Conservation (phyloP, 2,329 filamentous ascomycete species). For the Stagonosporopsis chrysanthemi region DNA sequence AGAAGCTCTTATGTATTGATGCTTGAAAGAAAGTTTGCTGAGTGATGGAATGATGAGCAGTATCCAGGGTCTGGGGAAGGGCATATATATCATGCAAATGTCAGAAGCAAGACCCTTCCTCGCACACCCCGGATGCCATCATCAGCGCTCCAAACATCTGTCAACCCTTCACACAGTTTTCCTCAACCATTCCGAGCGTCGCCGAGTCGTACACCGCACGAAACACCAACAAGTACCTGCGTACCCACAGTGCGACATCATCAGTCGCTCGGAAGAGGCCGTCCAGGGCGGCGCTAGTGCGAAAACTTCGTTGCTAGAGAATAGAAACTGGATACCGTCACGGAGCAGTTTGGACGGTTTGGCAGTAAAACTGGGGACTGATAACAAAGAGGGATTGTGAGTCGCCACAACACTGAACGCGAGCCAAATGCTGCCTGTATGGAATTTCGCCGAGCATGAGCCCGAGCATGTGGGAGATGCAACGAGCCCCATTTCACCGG, state of each 20-base stretch:
- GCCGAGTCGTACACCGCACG: constrained; percentile 29
- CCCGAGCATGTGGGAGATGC: constrained; percentile 16
- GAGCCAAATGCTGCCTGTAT: constrained; percentile 15
- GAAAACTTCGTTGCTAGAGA: constrained; percentile 36
- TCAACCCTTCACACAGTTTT: constrained; percentile 24
- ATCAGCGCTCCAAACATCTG: constrained; percentile 28
- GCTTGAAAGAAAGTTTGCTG: constrained; percentile 16
- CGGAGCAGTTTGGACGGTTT: constrained; percentile 29
- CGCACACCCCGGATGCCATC: constrained; percentile 30
- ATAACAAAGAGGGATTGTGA: constrained; percentile 29
- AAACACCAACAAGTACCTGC: constrained; percentile 36
- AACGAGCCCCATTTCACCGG: constrained; percentile 31
- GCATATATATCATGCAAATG: constrained; percentile 36
- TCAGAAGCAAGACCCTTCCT: constrained; percentile 10
- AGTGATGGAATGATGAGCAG: constrained; percentile 19
- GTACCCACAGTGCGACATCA: constrained; percentile 42
- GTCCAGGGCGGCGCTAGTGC: constrained; percentile 30
- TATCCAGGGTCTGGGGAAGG: constrained; percentile 31
- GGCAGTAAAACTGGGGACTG: constrained; percentile 33
- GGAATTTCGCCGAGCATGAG: constrained; percentile 27
- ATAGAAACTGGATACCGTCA: constrained; percentile 39
- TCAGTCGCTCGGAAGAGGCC: constrained; percentile 28
- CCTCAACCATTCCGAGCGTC: constrained; percentile 33
- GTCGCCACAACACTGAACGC: constrained; percentile 32
- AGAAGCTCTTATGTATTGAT: constrained; percentile 19